These are phyloP conservation scores for Blastocystis sp. DNA, from an alignment of 352 stramenopile genomes.

Conservation along the genomic window DNA sequence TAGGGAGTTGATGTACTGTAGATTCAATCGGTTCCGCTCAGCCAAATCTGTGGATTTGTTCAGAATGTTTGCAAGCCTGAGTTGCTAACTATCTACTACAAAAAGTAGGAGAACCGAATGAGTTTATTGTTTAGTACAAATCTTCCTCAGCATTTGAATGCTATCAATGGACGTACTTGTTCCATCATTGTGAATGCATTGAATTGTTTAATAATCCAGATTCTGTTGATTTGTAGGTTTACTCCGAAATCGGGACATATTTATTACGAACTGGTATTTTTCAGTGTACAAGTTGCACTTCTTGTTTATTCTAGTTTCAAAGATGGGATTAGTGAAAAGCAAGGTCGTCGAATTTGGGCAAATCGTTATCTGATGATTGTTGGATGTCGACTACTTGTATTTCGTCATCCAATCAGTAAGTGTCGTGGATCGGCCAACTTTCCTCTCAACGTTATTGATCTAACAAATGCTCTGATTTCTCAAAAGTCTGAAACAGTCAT, in stretches of 20 bases:
- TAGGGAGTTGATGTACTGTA: not conserved
- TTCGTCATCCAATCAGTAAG: conserved; percentile 34
- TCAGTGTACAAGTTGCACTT: not conserved
- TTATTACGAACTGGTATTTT: conserved; percentile 54
- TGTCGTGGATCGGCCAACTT: conserved; percentile 5
- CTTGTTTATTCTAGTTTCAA: conserved; percentile 34
- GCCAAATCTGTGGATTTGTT: conserved; percentile 46
- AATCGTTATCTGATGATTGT: conserved; percentile 32
- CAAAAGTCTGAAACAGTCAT: conserved; percentile 21
- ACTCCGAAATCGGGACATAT: not conserved
- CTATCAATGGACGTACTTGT: not conserved
- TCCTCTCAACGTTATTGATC: conserved; percentile 50
- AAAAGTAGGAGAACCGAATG: not conserved
- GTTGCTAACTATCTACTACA: conserved; percentile 32
- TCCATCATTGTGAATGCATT: not conserved
- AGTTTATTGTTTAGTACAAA: not conserved
- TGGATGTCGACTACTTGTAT: conserved; percentile 42
- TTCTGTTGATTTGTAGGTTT: not conserved
- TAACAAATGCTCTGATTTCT: conserved; percentile 42
- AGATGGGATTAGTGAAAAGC: conserved; percentile 8
- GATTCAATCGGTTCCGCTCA: conserved; percentile 33
- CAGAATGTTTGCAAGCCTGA: conserved; percentile 53
- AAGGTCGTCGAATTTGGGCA: conserved; percentile 34
- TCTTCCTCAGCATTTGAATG: conserved; percentile 56
- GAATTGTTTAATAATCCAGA: not conserved